phyloP scores from a whole-genome alignment of 2,329 filamentous ascomycete species.

The Trichoderma semiorbis region DNA sequence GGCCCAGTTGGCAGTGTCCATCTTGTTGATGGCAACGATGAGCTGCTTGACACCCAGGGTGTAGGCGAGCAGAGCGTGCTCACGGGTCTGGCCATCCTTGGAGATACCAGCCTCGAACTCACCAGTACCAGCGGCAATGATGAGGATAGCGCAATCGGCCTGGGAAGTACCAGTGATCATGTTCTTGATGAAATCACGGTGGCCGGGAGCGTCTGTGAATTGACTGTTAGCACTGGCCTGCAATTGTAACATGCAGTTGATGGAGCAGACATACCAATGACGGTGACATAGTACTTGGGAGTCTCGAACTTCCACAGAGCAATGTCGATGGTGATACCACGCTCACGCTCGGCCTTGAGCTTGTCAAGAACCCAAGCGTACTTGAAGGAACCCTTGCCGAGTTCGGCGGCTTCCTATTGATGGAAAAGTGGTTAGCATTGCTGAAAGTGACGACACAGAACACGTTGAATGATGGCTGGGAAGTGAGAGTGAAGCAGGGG shows the following conservation, averaged over 20 bases:
- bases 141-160: slow-evolving; percentile 99
- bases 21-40: slow-evolving; percentile 99
- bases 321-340: slow-evolving; percentile 99
- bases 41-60: slow-evolving; percentile 99
- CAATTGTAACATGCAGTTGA: too few species aligned
- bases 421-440: slow-evolving; percentile 19
- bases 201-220: slow-evolving; percentile 83
- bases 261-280: slow-evolving; percentile 72
- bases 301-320: slow-evolving; percentile 99
- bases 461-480: not conserved
- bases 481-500: not conserved
- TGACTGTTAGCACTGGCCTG: not conserved
- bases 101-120: slow-evolving; percentile 99
- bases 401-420: slow-evolving; percentile 88
- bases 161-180: slow-evolving; percentile 99
- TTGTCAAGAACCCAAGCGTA: slow-evolving; percentile 99
- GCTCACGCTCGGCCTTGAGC: slow-evolving; percentile 99
- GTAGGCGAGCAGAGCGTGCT: slow-evolving; percentile 99
- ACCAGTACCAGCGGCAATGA: slow-evolving; percentile 99
- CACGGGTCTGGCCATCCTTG: slow-evolving; percentile 99
- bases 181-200: slow-evolving; percentile 99
- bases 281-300: slow-evolving; percentile 94
- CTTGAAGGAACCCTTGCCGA: slow-evolving; percentile 99
- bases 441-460: not conserved
- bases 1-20: slow-evolving; percentile 99